phyloP scores from a whole-genome alignment of 2,329 filamentous ascomycete genomes.

The Neurospora sp. region DNA sequence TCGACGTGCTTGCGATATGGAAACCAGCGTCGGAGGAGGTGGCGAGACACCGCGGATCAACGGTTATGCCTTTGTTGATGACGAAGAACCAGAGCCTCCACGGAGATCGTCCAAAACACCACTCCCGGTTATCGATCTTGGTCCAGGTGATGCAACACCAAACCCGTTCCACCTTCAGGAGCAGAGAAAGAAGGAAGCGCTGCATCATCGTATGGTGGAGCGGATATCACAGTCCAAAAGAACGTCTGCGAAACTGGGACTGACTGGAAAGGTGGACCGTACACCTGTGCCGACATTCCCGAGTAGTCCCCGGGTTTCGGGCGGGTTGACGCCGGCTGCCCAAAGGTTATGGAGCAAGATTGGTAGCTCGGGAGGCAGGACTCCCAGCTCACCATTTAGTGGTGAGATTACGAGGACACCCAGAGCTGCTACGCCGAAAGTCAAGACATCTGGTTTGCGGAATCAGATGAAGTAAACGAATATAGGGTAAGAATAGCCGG shows the following conservation, averaged over 20 bases:
- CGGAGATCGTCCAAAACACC: constrained; percentile 22
- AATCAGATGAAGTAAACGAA: constrained; percentile 20
- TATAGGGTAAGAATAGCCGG: not conserved
- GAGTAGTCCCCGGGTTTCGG: constrained; percentile 48
- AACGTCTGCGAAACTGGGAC: constrained; percentile 45
- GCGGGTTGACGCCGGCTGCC: constrained; percentile 61
- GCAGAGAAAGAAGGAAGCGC: constrained; percentile 63
- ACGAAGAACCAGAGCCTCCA: constrained; percentile 50
- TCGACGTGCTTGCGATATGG: constrained; percentile 51
- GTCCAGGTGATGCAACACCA: constrained; percentile 49
- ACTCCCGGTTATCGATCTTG: constrained; percentile 40
- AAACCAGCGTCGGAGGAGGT: constrained; percentile 47
- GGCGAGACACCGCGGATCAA: constrained; percentile 83
- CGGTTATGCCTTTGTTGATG: constrained; percentile 89
- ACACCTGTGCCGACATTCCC: constrained; percentile 62
- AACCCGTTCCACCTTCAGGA: constrained; percentile 76
- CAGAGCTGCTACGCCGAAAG: constrained; percentile 29
- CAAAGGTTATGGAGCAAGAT: constrained; percentile 58
- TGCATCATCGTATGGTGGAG: constrained; percentile 83
- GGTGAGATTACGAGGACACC: constrained; percentile 17
- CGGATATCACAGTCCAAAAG: constrained; percentile 64
- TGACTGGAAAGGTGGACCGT: constrained; percentile 46
- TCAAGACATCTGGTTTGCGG: constrained; percentile 25
- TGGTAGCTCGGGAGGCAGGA: constrained; percentile 27
- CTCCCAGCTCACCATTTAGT: constrained; percentile 28